A percentile compares a stretch with the other conserved stretches of the same genome.
Evolutionary conservation across 2,329 filamentous ascomycete genomes (phyloP).

Genomic region (Magnaporthiopsis rhizophila): DNA sequence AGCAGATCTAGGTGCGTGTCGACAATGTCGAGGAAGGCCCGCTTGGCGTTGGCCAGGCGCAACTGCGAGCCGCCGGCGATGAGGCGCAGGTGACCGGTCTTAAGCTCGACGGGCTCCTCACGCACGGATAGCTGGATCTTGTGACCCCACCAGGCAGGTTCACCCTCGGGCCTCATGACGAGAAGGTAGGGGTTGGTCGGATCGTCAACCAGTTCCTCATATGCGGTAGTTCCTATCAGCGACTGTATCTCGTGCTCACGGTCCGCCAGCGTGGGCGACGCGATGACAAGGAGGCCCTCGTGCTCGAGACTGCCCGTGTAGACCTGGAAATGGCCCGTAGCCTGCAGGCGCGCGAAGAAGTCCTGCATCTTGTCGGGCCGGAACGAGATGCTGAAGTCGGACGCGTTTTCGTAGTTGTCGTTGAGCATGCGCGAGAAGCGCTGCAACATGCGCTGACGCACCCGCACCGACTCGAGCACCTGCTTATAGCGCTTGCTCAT

Average conservation of each 20-base stretch:
- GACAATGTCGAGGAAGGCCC: conserved; percentile 67
- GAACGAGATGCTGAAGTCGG: conserved; percentile 83
- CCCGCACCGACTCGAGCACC: conserved; percentile 88
- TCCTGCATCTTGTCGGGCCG: conserved; percentile 59
- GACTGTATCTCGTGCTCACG: conserved; percentile 75
- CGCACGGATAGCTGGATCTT: conserved; percentile 63
- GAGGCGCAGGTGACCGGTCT: conserved; percentile 76
- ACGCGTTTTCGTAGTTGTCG: conserved; percentile 92
- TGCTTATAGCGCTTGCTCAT: conserved; percentile 98
- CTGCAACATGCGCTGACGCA: conserved; percentile 92
- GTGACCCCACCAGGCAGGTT: conserved; percentile 73
- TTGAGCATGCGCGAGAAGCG: conserved; percentile 87
- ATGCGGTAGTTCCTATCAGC: conserved; percentile 65
- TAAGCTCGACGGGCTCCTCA: conserved; percentile 75
- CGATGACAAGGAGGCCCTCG: conserved; percentile 74
- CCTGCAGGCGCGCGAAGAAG: conserved; percentile 71
- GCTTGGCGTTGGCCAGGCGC: conserved; percentile 70
- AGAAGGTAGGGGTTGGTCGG: conserved; percentile 75
- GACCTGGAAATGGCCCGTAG: conserved; percentile 82
- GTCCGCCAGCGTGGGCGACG: conserved; percentile 68
- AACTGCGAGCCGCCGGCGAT: conserved; percentile 81
- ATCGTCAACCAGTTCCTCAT: conserved; percentile 57
- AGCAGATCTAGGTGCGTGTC: conserved; percentile 81
- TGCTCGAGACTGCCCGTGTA: conserved; percentile 62
- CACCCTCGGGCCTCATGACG: conserved; percentile 73